Percentiles rank a stretch among this genome's conserved stretches.
These are phyloP conservation scores for Madurella mycetomatis DNA, from an alignment of 2,329 filamentous ascomycete species.

Conservation along the genomic window DNA sequence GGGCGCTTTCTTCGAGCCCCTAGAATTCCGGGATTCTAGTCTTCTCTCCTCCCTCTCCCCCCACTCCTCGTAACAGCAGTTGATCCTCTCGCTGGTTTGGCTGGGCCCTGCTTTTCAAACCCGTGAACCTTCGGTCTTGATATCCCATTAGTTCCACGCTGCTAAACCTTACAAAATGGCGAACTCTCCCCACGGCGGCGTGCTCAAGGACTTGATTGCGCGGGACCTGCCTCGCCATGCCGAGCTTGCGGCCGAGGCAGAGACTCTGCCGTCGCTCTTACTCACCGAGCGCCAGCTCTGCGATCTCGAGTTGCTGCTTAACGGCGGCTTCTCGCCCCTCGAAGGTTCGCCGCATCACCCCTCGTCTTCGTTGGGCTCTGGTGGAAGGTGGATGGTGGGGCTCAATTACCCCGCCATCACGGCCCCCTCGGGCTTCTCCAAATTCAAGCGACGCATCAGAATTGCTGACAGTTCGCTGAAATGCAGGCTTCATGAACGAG, in stretches of 20 bases:
- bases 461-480: constrained; percentile 13
- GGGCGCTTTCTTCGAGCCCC: not conserved
- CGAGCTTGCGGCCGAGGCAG: constrained; percentile 78
- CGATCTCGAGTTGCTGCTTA: constrained; percentile 95
- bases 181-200: constrained; percentile 76
- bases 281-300: constrained; percentile 94
- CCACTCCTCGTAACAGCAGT: not conserved
- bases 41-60: constrained; percentile 1
- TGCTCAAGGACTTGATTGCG: constrained; percentile 96
- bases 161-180: constrained; percentile 47
- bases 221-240: constrained; percentile 80
- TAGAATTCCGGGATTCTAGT: not conserved
- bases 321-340: constrained; percentile 93
- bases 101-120: not conserved
- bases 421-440: too few relatives aligned
- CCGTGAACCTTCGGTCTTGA: not conserved
- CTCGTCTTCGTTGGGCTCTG: constrained; percentile 2
- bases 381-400: constrained; percentile 21
- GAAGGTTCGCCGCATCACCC: constrained; percentile 63
- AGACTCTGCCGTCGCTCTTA: constrained; percentile 76
- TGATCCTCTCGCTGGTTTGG: not conserved
- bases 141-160: constrained; percentile 7
- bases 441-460: not conserved
- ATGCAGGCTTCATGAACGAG: constrained; percentile 88
- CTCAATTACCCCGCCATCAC: constrained; percentile 26